phyloP scores from a whole-genome alignment of 2,329 filamentous ascomycete genomes.

The Exserohilum turcica region DNA sequence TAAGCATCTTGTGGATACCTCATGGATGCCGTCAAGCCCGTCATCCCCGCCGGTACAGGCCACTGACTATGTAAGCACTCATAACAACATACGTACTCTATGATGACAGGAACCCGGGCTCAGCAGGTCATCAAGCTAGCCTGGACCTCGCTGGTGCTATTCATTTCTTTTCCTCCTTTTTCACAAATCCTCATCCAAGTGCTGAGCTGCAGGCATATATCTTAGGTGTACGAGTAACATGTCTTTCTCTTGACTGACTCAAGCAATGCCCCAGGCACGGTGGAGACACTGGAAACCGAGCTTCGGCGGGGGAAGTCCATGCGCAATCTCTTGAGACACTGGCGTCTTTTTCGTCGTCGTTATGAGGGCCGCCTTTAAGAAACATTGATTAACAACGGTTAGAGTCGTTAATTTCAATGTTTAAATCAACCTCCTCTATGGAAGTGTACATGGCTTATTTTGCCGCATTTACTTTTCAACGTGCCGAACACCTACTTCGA shows the following conservation, averaged over 20 bases:
- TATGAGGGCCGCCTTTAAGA: neutral
- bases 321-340: neutral
- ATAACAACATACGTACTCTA: too few species aligned
- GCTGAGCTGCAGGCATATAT: neutral
- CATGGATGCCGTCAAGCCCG: neutral
- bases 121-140: too few species aligned
- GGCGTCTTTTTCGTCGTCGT: neutral
- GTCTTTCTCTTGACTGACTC: neutral
- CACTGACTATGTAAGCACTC: too few species aligned
- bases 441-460: too few species aligned
- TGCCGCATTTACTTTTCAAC: too few species aligned
- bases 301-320: neutral
- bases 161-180: neutral
- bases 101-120: too few species aligned
- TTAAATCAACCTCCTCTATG: too few species aligned
- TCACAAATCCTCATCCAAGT: neutral
- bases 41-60: too few species aligned
- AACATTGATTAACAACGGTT: too few species aligned
- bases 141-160: neutral
- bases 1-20: neutral
- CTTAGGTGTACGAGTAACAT: neutral
- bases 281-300: neutral
- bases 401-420: too few species aligned
- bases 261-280: neutral
- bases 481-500: too few species aligned